Evolutionary conservation across 352 stramenopile genomes (phyloP).

Genomic region (Pythium aquatile): DNA sequence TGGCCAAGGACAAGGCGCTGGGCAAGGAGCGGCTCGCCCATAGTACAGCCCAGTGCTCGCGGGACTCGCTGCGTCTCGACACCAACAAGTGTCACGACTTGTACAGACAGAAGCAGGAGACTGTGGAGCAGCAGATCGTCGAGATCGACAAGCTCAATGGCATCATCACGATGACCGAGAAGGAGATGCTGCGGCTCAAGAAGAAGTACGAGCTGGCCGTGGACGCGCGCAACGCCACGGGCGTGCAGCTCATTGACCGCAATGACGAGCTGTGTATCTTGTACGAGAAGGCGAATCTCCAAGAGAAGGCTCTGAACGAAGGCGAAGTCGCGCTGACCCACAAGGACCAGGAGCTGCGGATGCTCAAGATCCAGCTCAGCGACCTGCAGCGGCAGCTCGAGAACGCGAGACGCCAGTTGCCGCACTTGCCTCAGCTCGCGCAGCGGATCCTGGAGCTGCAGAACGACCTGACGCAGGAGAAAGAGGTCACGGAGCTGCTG

Average conservation of each 20-base stretch:
- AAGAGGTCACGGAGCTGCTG: conserved; percentile 86
- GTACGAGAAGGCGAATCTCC: conserved; percentile 92
- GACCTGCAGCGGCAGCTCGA: conserved; percentile 76
- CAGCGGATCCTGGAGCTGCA: conserved; percentile 80
- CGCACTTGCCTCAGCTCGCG: conserved; percentile 75
- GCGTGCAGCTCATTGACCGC: conserved; percentile 92
- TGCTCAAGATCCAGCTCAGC: conserved; percentile 69
- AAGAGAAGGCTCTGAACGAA: conserved; percentile 80
- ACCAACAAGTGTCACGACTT: conserved; percentile 89
- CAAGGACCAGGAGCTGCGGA: conserved; percentile 83
- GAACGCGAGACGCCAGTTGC: conserved; percentile 69
- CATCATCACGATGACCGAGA: conserved; percentile 91
- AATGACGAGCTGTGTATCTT: conserved; percentile 96
- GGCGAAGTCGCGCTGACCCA: conserved; percentile 78
- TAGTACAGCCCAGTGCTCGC: conserved; percentile 82
- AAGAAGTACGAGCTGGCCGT: conserved; percentile 89
- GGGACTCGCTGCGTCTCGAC: conserved; percentile 87
- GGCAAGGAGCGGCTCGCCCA: conserved; percentile 89
- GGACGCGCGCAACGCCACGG: conserved; percentile 84
- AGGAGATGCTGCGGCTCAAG: conserved; percentile 92
- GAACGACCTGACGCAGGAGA: conserved; percentile 82
- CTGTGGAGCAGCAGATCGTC: conserved; percentile 94
- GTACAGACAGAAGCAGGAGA: conserved; percentile 89
- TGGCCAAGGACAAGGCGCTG: conserved; percentile 92
- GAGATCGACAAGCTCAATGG: conserved; percentile 95